Percentiles rank a stretch among this genome's conserved stretches.
Conservation (phyloP, 1,284 basidiomycete genomes). For the Puccinia hordei region DNA sequence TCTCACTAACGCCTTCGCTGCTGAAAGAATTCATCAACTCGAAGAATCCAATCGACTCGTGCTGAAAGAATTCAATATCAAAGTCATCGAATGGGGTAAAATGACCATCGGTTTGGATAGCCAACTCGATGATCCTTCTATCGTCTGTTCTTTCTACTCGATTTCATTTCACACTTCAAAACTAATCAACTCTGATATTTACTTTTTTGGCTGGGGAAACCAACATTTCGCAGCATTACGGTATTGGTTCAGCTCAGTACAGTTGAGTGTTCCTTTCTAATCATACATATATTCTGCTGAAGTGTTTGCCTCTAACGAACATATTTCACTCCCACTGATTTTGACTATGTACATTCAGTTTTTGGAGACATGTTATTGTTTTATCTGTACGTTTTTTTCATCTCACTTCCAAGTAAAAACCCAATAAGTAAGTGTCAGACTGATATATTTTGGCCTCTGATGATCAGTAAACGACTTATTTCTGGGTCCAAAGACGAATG, state of each 20-base stretch:
- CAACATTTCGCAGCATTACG: constrained; percentile 25
- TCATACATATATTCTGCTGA: neutral
- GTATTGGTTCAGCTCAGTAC: constrained; percentile 40
- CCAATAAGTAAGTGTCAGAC: neutral
- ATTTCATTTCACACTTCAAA: neutral
- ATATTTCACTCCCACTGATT: neutral
- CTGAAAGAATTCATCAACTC: constrained; percentile 32
- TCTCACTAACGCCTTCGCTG: constrained; percentile 28
- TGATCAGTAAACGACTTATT: constrained; percentile 34
- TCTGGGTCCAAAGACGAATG: constrained; percentile 41
- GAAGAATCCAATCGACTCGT: constrained; percentile 36
- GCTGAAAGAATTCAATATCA: constrained; percentile 22
- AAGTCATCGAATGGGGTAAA: constrained; percentile 47
- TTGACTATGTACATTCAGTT: neutral
- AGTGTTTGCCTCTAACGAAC: neutral
- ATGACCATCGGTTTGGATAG: constrained; percentile 47
- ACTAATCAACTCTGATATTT: neutral
- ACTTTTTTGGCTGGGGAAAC: neutral
- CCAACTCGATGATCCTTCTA: constrained; percentile 41
- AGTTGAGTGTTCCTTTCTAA: constrained; percentile 16
- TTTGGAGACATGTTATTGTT: constrained; percentile 50
- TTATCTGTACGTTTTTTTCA: constrained; percentile 39
- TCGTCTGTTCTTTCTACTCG: constrained; percentile 12
- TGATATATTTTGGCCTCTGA: neutral
- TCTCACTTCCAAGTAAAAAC: neutral